These are phyloP conservation scores for Naematelia encephala DNA, from an alignment of 768 basidiomycete species.

Conservation along the genomic window DNA sequence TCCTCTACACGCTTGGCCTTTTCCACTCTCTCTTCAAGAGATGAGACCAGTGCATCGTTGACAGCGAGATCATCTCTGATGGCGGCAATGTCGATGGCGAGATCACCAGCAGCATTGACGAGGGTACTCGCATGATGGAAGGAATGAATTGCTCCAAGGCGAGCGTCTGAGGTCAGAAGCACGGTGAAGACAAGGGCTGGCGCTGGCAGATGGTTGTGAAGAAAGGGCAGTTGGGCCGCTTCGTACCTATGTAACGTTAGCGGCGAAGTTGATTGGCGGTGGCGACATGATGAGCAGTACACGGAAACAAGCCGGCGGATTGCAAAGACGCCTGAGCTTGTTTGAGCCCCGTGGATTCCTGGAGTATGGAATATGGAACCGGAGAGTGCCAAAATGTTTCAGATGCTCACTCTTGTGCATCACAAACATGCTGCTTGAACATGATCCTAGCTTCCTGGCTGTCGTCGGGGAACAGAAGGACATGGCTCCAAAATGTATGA, in stretches of 20 bases:
- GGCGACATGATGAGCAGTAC: no score
- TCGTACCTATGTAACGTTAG: conserved; percentile 36
- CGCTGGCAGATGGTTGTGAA: conserved; percentile 22
- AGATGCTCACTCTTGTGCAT: conserved; percentile 43
- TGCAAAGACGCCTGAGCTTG: background rate
- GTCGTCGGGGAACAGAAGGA: conserved; percentile 40
- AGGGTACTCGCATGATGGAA: conserved; percentile 40
- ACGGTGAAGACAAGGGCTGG: conserved; percentile 47
- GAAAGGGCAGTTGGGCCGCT: conserved; percentile 35
- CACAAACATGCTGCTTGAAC: conserved; percentile 47
- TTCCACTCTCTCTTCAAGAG: conserved; percentile 32
- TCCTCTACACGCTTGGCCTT: conserved; percentile 20
- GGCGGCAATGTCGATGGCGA: conserved; percentile 16
- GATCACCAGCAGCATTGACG: conserved; percentile 16
- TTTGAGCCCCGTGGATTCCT: no score
- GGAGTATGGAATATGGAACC: background rate
- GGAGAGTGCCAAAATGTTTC: background rate
- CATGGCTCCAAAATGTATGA: conserved; percentile 46
- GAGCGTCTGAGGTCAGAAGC: conserved; percentile 42
- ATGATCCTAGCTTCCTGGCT: conserved; percentile 39
- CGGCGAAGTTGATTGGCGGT: background rate
- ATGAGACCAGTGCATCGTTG: conserved; percentile 22
- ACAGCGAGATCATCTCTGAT: conserved; percentile 24
- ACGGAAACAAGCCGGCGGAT: no score
- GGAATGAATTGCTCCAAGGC: conserved; percentile 39